Conservation (phyloP, 345 rosid genomes). For the Brassica juncea region DNA sequence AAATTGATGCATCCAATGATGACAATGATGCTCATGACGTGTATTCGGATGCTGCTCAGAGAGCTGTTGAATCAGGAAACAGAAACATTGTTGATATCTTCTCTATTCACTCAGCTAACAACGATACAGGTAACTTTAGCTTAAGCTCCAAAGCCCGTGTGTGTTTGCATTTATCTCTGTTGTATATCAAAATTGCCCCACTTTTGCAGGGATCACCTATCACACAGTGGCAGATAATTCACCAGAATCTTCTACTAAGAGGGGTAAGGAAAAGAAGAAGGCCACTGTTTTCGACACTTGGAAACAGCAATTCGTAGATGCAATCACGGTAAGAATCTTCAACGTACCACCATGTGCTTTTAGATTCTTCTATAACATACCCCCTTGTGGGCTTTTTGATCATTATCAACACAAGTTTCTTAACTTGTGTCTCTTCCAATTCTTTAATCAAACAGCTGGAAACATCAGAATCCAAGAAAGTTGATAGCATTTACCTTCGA, state of each 20-base stretch:
- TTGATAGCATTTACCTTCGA: constrained; percentile 44
- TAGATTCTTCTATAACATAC: constrained; percentile 4
- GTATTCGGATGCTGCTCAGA: constrained; percentile 47
- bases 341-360: constrained; percentile 2
- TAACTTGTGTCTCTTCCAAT: constrained; percentile 28
- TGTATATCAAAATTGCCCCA: background rate
- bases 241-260: constrained; percentile 46
- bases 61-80: constrained; percentile 47
- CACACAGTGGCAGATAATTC: constrained; percentile 48
- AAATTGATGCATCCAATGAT: constrained; percentile 42
- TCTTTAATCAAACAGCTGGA: constrained; percentile 57
- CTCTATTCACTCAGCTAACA: constrained; percentile 63
- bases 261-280: constrained; percentile 36
- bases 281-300: constrained; percentile 50
- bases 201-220: constrained; percentile 49
- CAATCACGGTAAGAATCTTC: constrained; percentile 51
- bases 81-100: constrained; percentile 74
- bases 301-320: constrained; percentile 82
- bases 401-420: background rate
- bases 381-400: background rate
- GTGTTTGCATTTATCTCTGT: background rate
- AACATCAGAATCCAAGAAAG: constrained; percentile 57
- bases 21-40: constrained; percentile 43
- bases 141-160: background rate
- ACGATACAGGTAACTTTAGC: constrained; percentile 41